phyloP scores from a whole-genome alignment of 768 basidiomycete genomes.

The Pluteus cervinus region DNA sequence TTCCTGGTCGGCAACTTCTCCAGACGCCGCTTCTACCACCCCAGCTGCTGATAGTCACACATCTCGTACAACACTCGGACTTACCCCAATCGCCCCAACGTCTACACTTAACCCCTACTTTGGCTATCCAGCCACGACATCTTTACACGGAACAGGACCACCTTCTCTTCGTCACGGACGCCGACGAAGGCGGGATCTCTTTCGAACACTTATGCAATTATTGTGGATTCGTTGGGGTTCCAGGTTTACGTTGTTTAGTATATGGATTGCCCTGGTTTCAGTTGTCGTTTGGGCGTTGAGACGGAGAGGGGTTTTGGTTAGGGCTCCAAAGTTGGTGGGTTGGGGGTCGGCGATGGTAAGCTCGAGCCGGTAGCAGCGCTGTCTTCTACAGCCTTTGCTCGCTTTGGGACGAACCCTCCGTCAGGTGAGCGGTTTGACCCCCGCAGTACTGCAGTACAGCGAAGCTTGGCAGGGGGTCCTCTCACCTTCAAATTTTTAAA shows the following conservation, averaged over 20 bases:
- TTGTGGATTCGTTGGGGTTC: constrained; percentile 65
- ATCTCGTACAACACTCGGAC: constrained; percentile 9
- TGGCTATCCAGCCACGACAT: constrained; percentile 54
- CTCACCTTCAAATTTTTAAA: no score
- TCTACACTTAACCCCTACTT: constrained; percentile 70
- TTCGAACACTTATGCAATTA: constrained; percentile 52
- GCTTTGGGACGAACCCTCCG: no score
- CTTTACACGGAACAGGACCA: constrained; percentile 20
- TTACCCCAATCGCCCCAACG: constrained; percentile 40
- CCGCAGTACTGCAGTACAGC: no score
- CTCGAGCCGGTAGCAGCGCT: no score
- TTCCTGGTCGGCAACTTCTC: no score
- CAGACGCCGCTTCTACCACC: no score
- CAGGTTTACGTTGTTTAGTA: constrained; percentile 28
- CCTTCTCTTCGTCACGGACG: constrained; percentile 53
- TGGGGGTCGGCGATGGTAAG: no score
- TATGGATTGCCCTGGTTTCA: constrained; percentile 25
- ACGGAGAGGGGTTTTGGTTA: constrained; percentile 11
- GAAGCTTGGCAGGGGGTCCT: no score
- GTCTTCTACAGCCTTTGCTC: no score
- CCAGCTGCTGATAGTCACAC: constrained; percentile 8
- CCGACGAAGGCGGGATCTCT: constrained; percentile 62
- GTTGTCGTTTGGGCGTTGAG: constrained; percentile 22
- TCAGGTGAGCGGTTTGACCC: no score
- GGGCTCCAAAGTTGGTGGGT: no score